Evolutionary conservation across 208 protist species (phyloP).

Genomic region (Trypanosoma mega): DNA sequence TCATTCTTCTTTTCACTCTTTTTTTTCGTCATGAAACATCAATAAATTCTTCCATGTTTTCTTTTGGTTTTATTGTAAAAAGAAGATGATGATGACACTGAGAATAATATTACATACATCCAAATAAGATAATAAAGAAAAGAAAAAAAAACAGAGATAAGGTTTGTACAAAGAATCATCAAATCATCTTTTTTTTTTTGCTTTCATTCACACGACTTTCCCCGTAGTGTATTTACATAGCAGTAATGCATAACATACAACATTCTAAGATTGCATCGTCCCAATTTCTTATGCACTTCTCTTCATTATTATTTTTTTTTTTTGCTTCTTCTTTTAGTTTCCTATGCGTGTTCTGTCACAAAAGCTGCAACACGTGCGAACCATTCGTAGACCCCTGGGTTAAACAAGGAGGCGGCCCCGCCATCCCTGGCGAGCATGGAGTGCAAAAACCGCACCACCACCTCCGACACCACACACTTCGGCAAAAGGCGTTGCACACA

Average conservation of each 20-base stretch:
- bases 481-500: slow-evolving; percentile 60
- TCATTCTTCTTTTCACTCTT: no score
- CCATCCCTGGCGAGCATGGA: slow-evolving; percentile 36
- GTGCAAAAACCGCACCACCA: slow-evolving; percentile 52
- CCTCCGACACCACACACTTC: slow-evolving; percentile 43
- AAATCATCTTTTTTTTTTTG: background rate
- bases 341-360: slow-evolving; percentile 9
- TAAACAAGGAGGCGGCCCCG: slow-evolving; percentile 27
- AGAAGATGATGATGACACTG: no score
- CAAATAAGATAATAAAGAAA: slow-evolving; percentile 15
- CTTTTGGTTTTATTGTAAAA: no score
- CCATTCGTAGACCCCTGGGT: slow-evolving; percentile 75
- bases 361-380: slow-evolving; percentile 56
- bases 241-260: no score
- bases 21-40: no score
- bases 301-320: background rate
- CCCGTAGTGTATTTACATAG: no score
- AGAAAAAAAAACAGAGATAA: slow-evolving; percentile 8
- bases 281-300: background rate
- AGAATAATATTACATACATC: no score
- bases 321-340: background rate
- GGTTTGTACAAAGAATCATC: background rate
- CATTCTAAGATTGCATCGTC: no score
- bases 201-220: background rate
- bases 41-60: no score